Conservation (phyloP, 352 stramenopile species). For the Aphanomyces astaci region DNA sequence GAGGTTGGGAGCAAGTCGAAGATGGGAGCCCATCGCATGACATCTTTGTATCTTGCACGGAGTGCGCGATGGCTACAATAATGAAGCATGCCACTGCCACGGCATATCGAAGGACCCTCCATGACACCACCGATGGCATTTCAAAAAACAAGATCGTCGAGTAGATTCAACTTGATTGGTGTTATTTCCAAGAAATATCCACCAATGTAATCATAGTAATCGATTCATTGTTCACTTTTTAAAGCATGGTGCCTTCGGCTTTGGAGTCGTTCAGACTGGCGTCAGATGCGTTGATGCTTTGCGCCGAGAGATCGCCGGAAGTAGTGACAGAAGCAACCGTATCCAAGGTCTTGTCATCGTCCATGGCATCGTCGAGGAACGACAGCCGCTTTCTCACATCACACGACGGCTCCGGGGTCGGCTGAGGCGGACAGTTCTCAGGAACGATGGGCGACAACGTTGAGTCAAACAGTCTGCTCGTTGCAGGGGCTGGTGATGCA, state of each 20-base stretch:
- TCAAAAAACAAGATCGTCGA: too few species aligned
- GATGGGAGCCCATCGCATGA: conserved; percentile 11
- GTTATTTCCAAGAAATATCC: too few species aligned
- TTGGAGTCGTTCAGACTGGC: not conserved
- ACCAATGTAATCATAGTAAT: too few species aligned
- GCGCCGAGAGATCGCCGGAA: not conserved
- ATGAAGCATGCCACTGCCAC: not conserved
- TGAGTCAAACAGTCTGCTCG: not conserved
- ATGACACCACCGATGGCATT: too few species aligned
- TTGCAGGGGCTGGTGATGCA: not conserved
- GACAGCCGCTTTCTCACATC: not conserved
- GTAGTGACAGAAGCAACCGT: not conserved
- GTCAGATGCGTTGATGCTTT: not conserved
- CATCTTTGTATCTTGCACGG: not conserved
- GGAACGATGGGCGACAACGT: not conserved
- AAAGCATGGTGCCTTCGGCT: not conserved
- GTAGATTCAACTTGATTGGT: too few species aligned
- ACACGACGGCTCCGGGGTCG: not conserved
- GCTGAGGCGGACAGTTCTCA: not conserved
- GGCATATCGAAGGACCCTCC: too few species aligned
- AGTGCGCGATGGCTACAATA: not conserved
- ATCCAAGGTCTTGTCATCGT: not conserved
- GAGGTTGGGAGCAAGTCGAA: not conserved
- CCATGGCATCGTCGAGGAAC: not conserved
- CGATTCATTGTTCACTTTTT: too few species aligned